A percentile compares a stretch with the other conserved stretches of the same genome.
These are phyloP conservation scores for Pleoardoris graminearum DNA, from an alignment of 2,329 filamentous ascomycete species.

Conservation along the genomic window DNA sequence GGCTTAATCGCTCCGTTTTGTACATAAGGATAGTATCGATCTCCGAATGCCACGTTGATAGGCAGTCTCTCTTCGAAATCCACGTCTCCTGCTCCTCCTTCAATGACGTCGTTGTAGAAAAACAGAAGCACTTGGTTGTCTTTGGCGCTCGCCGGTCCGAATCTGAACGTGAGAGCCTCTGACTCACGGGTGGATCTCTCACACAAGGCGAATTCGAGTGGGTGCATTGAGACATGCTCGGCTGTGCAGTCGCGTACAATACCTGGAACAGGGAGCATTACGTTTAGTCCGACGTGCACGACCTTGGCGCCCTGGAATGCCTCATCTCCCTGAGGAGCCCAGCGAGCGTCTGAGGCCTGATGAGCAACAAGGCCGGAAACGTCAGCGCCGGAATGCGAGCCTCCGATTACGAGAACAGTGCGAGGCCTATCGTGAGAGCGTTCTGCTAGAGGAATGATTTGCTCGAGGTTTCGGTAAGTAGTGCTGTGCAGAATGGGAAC, in stretches of 20 bases:
- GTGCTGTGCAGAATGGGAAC: conserved; percentile 66
- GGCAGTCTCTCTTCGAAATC: conserved; percentile 49
- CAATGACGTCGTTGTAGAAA: conserved; percentile 5
- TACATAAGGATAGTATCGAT: conserved; percentile 72
- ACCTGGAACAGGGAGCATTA: conserved; percentile 69
- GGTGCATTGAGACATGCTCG: conserved; percentile 4
- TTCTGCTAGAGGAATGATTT: conserved; percentile 26
- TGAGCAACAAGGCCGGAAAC: conserved; percentile 69
- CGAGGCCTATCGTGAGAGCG: not conserved
- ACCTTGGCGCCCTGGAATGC: conserved; percentile 47
- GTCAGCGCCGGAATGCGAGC: conserved; percentile 78
- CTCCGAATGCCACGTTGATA: conserved; percentile 67
- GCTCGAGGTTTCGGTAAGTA: conserved; percentile 60
- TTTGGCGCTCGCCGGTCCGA: conserved; percentile 1
- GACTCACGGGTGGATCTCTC: conserved; percentile 40
- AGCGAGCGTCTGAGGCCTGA: conserved; percentile 64
- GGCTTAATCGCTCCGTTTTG: conserved; percentile 56
- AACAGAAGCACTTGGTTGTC: not conserved
- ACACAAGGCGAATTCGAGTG: conserved; percentile 19
- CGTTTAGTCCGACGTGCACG: conserved; percentile 67
- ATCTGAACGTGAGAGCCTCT: conserved; percentile 8
- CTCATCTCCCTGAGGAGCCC: conserved; percentile 49
- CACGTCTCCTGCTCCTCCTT: conserved; percentile 2
- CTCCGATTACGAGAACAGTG: conserved; percentile 67
- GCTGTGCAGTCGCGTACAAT: conserved; percentile 32